Conservation (phyloP, 2,329 filamentous ascomycete species). For the Chrysoporthe austroafricana region DNA sequence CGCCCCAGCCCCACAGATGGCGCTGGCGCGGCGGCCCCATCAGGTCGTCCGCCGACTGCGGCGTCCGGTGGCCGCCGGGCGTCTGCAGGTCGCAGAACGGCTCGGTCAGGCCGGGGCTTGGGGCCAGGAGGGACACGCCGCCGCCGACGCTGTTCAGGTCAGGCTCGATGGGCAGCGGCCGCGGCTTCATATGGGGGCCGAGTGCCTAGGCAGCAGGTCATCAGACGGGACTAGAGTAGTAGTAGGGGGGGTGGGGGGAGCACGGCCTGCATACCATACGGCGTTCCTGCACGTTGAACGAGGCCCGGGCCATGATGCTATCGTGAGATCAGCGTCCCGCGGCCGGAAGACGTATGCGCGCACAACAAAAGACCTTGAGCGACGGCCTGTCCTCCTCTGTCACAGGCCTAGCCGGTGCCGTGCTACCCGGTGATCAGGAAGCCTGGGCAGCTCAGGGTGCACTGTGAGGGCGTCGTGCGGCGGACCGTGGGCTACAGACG, state of each 20-base stretch:
- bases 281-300: conserved; percentile 12
- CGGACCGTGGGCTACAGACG: background rate
- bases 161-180: conserved; percentile 31
- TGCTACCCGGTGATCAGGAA: background rate
- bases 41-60: conserved; percentile 5
- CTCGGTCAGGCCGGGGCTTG: conserved; percentile 12
- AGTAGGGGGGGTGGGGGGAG: background rate
- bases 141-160: conserved; percentile 20
- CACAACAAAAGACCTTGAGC: background rate
- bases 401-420: background rate
- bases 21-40: conserved; percentile 12
- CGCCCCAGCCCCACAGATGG: conserved; percentile 6
- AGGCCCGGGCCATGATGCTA: conserved; percentile 21
- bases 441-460: background rate
- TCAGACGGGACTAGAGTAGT: conserved; percentile 24
- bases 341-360: background rate
- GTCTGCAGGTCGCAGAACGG: conserved; percentile 20
- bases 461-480: background rate
- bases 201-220: conserved; percentile 30
- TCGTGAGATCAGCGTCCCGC: background rate
- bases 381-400: background rate
- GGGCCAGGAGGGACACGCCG: conserved; percentile 27
- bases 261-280: conserved; percentile 26
- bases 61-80: conserved; percentile 7
- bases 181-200: conserved; percentile 30